Conservation (phyloP, 2,329 filamentous ascomycete species). For the Colletotrichum karsti region DNA sequence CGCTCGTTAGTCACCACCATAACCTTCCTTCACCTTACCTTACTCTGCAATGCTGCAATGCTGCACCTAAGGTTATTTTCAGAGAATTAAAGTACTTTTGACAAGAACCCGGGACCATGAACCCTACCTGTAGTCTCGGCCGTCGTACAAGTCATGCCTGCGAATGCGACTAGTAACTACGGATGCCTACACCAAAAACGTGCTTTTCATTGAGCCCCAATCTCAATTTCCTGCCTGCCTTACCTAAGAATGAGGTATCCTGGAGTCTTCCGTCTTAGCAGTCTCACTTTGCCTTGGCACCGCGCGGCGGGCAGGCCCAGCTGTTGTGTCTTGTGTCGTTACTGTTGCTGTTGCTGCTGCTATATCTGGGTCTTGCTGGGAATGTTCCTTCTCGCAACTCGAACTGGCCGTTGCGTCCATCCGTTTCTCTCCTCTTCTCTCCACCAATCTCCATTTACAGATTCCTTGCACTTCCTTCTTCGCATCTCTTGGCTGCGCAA, state of each 20-base stretch:
- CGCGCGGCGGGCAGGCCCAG: not conserved
- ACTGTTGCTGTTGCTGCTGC: not conserved
- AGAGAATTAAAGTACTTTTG: not conserved
- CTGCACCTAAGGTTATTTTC: not conserved
- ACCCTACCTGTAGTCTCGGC: not conserved
- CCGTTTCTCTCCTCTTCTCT: not conserved
- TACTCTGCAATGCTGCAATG: no score
- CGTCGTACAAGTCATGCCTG: not conserved
- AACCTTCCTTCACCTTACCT: no score
- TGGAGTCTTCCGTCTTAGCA: not conserved
- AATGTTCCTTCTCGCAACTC: no score
- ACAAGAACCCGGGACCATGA: not conserved
- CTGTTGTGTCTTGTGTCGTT: not conserved
- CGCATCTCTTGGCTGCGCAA: not conserved
- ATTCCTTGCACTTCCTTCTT: not conserved
- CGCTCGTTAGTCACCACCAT: no score
- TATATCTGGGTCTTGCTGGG: not conserved
- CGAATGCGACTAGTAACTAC: not conserved
- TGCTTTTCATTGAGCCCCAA: no score
- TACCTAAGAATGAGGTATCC: not conserved
- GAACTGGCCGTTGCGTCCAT: not conserved
- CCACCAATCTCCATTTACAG: not conserved
- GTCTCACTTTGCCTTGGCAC: conserved; percentile 3
- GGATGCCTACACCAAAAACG: not conserved
- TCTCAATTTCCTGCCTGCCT: not conserved